These are phyloP conservation scores for Venturia asperata DNA, from an alignment of 2,329 filamentous ascomycete genomes.

Conservation along the genomic window DNA sequence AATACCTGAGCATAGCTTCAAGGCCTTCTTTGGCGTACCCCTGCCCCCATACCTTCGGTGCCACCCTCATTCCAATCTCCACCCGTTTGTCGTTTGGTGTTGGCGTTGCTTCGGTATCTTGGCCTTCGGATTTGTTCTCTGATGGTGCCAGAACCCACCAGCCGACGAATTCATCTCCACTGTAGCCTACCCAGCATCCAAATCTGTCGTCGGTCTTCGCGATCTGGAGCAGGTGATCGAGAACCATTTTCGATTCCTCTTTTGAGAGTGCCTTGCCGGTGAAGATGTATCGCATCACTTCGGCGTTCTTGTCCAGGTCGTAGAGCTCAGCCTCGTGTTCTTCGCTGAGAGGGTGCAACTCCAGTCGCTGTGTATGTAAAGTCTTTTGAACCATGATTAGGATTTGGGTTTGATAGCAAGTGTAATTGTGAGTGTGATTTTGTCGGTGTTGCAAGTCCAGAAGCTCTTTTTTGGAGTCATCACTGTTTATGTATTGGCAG, in stretches of 20 bases:
- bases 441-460: not conserved
- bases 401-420: not conserved
- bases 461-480: not conserved
- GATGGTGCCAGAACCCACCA: slow-evolving; percentile 14
- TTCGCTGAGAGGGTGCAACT: slow-evolving; percentile 2
- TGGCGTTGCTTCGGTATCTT: not conserved
- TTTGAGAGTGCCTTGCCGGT: slow-evolving; percentile 10
- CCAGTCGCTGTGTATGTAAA: slow-evolving; percentile 1
- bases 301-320: slow-evolving; percentile 1
- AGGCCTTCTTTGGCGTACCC: slow-evolving; percentile 16
- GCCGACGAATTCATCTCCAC: slow-evolving; percentile 12
- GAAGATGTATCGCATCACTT: slow-evolving; percentile 18
- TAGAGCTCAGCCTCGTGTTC: slow-evolving; percentile 4
- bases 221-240: not conserved
- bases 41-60: slow-evolving; percentile 12
- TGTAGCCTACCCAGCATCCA: slow-evolving; percentile 14
- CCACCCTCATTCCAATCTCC: slow-evolving; percentile 14
- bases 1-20: slow-evolving; percentile 14
- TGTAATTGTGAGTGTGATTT: not conserved
- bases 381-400: slow-evolving; percentile 10
- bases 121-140: slow-evolving; percentile 4
- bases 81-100: not conserved
- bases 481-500: not conserved
- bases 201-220: not conserved
- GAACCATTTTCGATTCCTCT: slow-evolving; percentile 10